phyloP scores from a whole-genome alignment of 495 filamentous ascomycete genomes.

The Extremus antarcticus region DNA sequence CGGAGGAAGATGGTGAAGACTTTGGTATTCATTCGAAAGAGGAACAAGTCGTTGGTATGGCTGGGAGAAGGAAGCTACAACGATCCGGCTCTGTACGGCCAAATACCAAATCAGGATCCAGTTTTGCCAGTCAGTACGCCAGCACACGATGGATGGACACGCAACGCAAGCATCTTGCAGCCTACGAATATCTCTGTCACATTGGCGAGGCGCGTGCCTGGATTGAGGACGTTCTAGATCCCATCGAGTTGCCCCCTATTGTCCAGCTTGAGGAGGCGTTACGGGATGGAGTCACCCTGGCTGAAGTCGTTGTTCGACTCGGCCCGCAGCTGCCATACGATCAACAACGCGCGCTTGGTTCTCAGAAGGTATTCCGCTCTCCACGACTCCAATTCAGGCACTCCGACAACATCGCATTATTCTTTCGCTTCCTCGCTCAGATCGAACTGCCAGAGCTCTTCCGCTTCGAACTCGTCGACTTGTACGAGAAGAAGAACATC shows the following conservation, averaged over 20 bases:
- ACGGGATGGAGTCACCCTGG: slow-evolving; percentile 85
- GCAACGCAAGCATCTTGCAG: slow-evolving; percentile 88
- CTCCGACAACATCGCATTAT: slow-evolving; percentile 90
- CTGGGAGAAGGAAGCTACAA: slow-evolving; percentile 74
- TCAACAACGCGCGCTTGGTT: slow-evolving; percentile 15
- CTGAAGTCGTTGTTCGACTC: slow-evolving; percentile 89
- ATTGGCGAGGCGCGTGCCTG: slow-evolving; percentile 99
- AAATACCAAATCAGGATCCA: slow-evolving; percentile 4
- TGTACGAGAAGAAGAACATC: slow-evolving; percentile 99
- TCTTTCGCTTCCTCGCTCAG: slow-evolving; percentile 86
- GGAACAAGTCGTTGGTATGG: slow-evolving; percentile 76
- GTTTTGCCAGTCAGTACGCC: slow-evolving; percentile 16
- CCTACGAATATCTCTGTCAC: slow-evolving; percentile 98
- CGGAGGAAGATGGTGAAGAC: slow-evolving; percentile 58
- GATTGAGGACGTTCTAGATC: slow-evolving; percentile 88
- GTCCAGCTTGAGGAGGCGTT: slow-evolving; percentile 93
- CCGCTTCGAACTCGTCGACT: slow-evolving; percentile 90
- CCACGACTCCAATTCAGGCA: slow-evolving; percentile 84
- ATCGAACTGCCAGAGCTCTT: slow-evolving; percentile 97
- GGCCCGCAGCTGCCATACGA: slow-evolving; percentile 55
- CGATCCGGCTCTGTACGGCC: slow-evolving; percentile 34
- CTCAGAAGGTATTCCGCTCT: slow-evolving; percentile 65
- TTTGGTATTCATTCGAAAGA: slow-evolving; percentile 63
- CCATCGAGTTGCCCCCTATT: slow-evolving; percentile 76
- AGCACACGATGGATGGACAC: slow-evolving; percentile 97